Evolutionary conservation across 2,329 filamentous ascomycete genomes (phyloP).

Genomic region (Trichoderma gracile): DNA sequence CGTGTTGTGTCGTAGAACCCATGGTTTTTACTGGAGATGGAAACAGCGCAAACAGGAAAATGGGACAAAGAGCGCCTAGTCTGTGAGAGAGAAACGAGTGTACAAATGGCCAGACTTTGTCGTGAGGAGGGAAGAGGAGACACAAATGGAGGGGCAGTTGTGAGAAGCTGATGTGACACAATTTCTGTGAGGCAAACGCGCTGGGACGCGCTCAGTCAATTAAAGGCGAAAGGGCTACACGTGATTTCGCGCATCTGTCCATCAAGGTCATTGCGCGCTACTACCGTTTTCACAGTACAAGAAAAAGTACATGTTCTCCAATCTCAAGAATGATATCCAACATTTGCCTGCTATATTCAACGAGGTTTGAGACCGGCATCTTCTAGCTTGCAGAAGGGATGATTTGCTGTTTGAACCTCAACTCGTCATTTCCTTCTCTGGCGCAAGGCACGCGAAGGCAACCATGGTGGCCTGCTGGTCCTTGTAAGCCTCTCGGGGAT

Average conservation of each 20-base stretch:
- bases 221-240: neutral
- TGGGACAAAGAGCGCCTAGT: too few species aligned
- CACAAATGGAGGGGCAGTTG: neutral
- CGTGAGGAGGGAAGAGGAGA: neutral
- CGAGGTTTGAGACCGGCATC: too few species aligned
- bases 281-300: too few species aligned
- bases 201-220: constrained; percentile 4
- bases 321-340: too few species aligned
- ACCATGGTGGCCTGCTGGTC: neutral
- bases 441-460: neutral
- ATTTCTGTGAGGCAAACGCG: neutral
- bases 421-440: neutral
- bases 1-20: constrained; percentile 53
- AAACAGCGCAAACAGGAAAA: neutral
- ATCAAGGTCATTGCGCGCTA: neutral
- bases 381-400: too few species aligned
- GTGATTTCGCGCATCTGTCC: constrained; percentile 13
- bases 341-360: too few species aligned
- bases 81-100: neutral
- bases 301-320: too few species aligned
- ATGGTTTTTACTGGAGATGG: neutral
- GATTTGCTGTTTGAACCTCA: neutral
- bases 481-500: neutral
- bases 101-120: neutral
- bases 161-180: neutral